Conservation (phyloP, 257 asterid species). For the Ehretia macrophylla region DNA sequence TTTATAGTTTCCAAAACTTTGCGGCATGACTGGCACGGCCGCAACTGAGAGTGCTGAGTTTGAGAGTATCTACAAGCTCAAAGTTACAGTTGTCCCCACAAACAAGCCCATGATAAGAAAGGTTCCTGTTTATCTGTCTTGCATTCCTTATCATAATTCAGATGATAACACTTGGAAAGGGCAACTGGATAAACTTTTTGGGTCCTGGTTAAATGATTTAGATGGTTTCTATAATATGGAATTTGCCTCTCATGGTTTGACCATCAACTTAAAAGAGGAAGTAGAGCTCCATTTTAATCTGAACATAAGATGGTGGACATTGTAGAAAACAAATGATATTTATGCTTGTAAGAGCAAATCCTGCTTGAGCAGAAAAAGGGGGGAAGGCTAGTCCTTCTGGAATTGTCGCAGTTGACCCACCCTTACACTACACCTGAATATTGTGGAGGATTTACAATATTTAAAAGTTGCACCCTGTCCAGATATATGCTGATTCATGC, state of each 20-base stretch:
- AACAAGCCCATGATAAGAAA: slow-evolving; percentile 97
- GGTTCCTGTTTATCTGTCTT: slow-evolving; percentile 33
- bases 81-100: slow-evolving; percentile 96
- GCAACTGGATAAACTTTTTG: not conserved
- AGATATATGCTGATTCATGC: no score
- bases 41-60: slow-evolving; percentile 97
- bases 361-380: no score
- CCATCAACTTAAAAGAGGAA: no score
- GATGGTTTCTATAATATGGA: no score
- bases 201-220: no score
- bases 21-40: slow-evolving; percentile 99
- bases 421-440: not conserved
- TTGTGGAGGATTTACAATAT: not conserved
- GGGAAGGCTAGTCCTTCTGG: not conserved
- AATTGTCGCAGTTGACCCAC: not conserved
- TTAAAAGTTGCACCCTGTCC: not conserved
- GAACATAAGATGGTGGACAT: no score
- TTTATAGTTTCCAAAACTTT: slow-evolving; percentile 91
- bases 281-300: no score
- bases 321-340: no score
- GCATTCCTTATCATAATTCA: not conserved
- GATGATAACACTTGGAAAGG: not conserved
- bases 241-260: no score
- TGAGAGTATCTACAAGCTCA: slow-evolving; percentile 97
- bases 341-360: no score